Conservation (phyloP, 2,329 filamentous ascomycete genomes). For the Byssoonygena ceratinophila region DNA sequence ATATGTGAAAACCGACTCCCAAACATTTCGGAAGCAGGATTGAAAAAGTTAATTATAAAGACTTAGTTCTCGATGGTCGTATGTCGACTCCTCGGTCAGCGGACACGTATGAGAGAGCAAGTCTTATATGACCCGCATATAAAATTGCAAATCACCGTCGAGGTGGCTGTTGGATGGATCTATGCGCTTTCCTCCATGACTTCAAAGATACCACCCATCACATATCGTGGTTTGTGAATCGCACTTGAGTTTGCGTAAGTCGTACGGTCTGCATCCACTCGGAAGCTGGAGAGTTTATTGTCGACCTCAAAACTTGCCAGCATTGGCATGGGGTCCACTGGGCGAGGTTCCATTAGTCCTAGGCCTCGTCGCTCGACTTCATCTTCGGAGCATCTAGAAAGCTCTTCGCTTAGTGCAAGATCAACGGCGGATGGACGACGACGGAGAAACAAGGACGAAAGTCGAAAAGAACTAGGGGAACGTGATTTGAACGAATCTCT, state of each 20-base stretch:
- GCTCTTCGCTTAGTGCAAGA: slow-evolving; percentile 36
- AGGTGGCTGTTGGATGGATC: not conserved
- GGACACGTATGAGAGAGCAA: not conserved
- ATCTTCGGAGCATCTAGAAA: slow-evolving; percentile 31
- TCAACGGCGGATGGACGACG: slow-evolving; percentile 37
- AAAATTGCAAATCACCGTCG: not conserved
- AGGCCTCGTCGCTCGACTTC: slow-evolving; percentile 33
- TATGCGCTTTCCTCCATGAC: slow-evolving; percentile 36
- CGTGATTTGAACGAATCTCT: slow-evolving; percentile 25
- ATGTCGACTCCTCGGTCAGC: not conserved
- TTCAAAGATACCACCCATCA: slow-evolving; percentile 41
- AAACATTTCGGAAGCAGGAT: not conserved
- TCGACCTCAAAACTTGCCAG: slow-evolving; percentile 13
- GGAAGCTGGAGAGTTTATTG: slow-evolving; percentile 6
- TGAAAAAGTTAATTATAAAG: not conserved
- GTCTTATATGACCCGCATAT: slow-evolving; percentile 2
- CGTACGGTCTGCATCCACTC: not conserved
- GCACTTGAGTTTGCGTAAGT: slow-evolving; percentile 4
- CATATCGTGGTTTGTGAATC: slow-evolving; percentile 26
- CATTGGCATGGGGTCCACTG: slow-evolving; percentile 28
- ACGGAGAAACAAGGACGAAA: slow-evolving; percentile 28
- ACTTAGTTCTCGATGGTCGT: not conserved
- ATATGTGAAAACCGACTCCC: not conserved
- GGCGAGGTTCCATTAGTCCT: slow-evolving; percentile 37
- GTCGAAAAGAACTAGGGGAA: slow-evolving; percentile 23